phyloP scores from a whole-genome alignment of 768 basidiomycete species.

The Chalciporus pseudorubinellus region DNA sequence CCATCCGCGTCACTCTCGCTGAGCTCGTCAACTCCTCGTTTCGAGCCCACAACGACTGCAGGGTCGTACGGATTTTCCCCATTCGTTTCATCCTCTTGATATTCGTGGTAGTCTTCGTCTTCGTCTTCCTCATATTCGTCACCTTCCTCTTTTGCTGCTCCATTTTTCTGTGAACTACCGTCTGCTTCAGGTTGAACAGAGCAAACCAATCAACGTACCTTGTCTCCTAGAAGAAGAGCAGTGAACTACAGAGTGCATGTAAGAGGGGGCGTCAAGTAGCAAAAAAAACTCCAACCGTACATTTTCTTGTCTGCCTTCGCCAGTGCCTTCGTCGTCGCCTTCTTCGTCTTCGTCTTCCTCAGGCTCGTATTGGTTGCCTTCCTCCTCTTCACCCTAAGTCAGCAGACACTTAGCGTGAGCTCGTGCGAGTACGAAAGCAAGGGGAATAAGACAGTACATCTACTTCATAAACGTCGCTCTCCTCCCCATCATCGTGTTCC shows the following conservation, averaged over 20 bases:
- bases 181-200: neutral
- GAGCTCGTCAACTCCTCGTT: constrained; percentile 27
- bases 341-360: constrained; percentile 25
- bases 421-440: neutral
- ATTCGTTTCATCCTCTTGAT: constrained; percentile 10
- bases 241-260: constrained; percentile 20
- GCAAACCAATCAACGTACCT: constrained; percentile 8
- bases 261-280: neutral
- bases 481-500: constrained; percentile 21
- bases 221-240: constrained; percentile 19
- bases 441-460: constrained; percentile 17
- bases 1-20: constrained; percentile 2
- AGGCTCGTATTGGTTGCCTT: neutral
- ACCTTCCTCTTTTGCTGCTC: constrained; percentile 11
- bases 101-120: too few species aligned
- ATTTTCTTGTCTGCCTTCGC: neutral
- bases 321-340: neutral
- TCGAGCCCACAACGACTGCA: constrained; percentile 19
- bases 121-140: constrained; percentile 20
- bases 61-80: constrained; percentile 9
- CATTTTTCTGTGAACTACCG: constrained; percentile 13
- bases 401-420: neutral
- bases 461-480: constrained; percentile 27
- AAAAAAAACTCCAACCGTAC: constrained; percentile 10
- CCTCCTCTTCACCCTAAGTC: constrained; percentile 12